Base-by-base conservation (phyloP, 257 asterid genomes). In the Forsythia suspensa region DNA sequence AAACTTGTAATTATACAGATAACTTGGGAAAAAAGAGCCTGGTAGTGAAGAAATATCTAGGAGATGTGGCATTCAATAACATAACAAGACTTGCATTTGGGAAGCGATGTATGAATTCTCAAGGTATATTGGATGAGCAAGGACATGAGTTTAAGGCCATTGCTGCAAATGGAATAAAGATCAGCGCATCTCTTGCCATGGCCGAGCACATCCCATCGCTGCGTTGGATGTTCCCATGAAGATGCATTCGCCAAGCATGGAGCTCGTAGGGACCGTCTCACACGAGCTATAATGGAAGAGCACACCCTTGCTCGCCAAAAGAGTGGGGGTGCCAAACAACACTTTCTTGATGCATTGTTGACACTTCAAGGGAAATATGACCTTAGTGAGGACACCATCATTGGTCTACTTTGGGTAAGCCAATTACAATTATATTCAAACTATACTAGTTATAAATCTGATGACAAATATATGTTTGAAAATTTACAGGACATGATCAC, bases 151-250 rank as follows among this genome's bases (percentile, higher is more conserved):
- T 92, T 86, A 90, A 84, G 90, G 93, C 89, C 68, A 81, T 92
- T 29, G 88, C 85, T 11, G 81, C 89, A 1, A 87, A 89, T 37
- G 93, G 93, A 20, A 9, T 89, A 70, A 89, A 91, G 84, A 85
- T 91, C 0, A 90, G 92, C 8, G 91, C 92, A 40, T 89, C 93
- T 48, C 90, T 91, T 21, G 84, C 91, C 59, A 87, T 88, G 86
- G 90, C 94, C 0, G 95, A 91, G 88, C 93, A 89, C 80, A 89
- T 92, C 69, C 92, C 88, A 8, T 91, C 96, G 95, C 93, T 92
- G 5, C 88, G 92, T 42, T 88, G 94, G 95, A 86, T 92, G 90
- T 88, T 85, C 81, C 90, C 91, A 20, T 21, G 90, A 91, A 65
- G 95, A 89, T 4, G 92, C 92, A 0, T 86, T 87, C 68, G 51